Base-by-base conservation (phyloP, 805 yeast species). In the Torulaspora gathmanii region DNA sequence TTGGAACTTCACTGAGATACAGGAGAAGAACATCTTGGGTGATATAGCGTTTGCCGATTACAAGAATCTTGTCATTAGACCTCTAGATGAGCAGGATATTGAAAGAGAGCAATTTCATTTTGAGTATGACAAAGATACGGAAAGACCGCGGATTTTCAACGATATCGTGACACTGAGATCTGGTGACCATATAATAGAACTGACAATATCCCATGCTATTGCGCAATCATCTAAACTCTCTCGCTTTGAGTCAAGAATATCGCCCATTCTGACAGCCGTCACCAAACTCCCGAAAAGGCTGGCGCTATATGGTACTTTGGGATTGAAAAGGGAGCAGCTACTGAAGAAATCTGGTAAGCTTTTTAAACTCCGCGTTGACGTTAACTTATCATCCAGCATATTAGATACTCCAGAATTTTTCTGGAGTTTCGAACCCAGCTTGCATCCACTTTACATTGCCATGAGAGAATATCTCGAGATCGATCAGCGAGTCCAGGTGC, bases 391-490 rank as follows among this genome's bases (percentile, higher is more conserved):
- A 3, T 86, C 96, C 9, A 86, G 86, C 52, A 89, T 93, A 17
- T 71, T 93, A 43, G 99, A 93, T 59, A 89, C 96, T 0, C 99
- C 99, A 0, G 96, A 88, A 50, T 89, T 87, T 60, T 93, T 93
- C 65, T 93, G 99, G 99, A 86, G 90, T 40, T 77, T 75, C 50
- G 99, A 93, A 67, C 99, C 99, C 4, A 90, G 95, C 30, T 74
- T 93, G 53, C 95, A 91, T 62, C 98, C 98, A 3, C 70, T 93
- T 33, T 93, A 93, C 65, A 73, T 74, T 28, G 97, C 97, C 1
- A 82, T 90, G 45, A 70, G 96, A 47, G 96, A 93, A 52, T 93
- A 93, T 58, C 69, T 93, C 45, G 99, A 93, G 66, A 90, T 93
- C 50, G 97, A 91, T 61, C 96, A 87, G 65, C 71, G 99, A 43